Base-by-base conservation (phyloP, 352 stramenopile species). In the Phytophthora pistaciae region DNA sequence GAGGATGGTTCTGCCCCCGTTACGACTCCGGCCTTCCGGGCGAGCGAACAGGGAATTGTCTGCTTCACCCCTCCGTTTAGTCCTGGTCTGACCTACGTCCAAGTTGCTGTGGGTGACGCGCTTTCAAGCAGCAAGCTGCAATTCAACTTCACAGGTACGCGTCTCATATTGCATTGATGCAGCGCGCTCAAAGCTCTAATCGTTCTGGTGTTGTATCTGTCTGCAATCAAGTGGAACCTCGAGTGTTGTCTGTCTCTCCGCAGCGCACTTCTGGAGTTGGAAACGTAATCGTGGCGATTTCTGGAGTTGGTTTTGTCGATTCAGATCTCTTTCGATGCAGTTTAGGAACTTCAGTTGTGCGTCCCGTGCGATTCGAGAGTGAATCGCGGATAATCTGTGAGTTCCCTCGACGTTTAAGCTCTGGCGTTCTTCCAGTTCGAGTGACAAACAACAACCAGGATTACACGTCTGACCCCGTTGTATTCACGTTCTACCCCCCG, bases 381-480 rank as follows among this genome's bases (percentile, higher is more conserved):
- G 56, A 72, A 23, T 67, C 72, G 31, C 57, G 46, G 7, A 49
- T 81, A 5, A 13, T 67, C 7, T 82, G 74, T 31, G 36, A 65
- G 48, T 69, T 80, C 33, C 66, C 74, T 18, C 63, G 75, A 18
- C 54, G 29, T 10, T 31, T 67, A 14, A 31, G 61, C 29, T 63
- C 75, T 49, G 70, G 70, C 6, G 60, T 55, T 48, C 36, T 81
- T 10, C 27, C 48, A 0, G 75, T 83, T 4, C 54, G 65, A 29
- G 66, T 87, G 14, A 72, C 78, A 2, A 80, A 74, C 20, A 84
- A 85, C 60, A 74, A 77, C 27, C 78, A 83, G 67, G 80, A 87
- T 38, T 84, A 81, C 38, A 72, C 61, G 7, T 38, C 55, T 6
- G 70, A 77, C n/a, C 2, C 13, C 3, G 40, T 78, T 18, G 8